A percentile compares a stretch with the other conserved stretches of the same genome.
Conservation (phyloP, 139 green algal genomes). For the Chlamydomonas urium region DNA sequence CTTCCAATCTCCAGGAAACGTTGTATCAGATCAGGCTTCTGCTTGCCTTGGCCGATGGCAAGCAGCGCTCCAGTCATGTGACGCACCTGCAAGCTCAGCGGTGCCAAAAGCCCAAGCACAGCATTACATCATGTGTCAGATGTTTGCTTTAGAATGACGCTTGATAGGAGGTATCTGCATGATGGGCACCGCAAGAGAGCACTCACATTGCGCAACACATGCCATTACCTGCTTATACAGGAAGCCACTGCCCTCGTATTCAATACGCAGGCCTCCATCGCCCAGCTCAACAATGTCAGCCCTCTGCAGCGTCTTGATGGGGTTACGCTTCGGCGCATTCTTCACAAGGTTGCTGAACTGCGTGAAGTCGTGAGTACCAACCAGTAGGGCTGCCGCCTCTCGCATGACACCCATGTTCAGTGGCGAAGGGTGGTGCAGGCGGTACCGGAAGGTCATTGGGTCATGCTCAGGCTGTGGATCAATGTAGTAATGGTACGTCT, state of each 20-base stretch:
- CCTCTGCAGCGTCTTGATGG: slow-evolving; percentile 51
- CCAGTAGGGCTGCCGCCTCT: slow-evolving; percentile 30
- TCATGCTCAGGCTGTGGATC: slow-evolving; percentile 34
- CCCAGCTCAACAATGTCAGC: slow-evolving; percentile 47
- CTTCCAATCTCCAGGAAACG: too few species aligned
- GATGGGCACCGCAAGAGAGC: too few species aligned
- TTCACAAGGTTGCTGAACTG: slow-evolving; percentile 53
- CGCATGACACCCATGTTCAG: slow-evolving; percentile 49
- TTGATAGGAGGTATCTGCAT: too few species aligned
- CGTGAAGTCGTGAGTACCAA: slow-evolving; percentile 71
- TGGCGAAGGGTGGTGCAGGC: slow-evolving; percentile 26
- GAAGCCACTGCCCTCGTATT: slow-evolving; percentile 8
- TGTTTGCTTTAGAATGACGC: too few species aligned
- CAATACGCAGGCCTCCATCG: background rate
- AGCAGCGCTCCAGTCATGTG: slow-evolving; percentile 4
- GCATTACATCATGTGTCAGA: too few species aligned
- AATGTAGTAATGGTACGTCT: slow-evolving; percentile 60
- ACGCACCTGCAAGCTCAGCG: slow-evolving; percentile 12
- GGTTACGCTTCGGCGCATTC: slow-evolving; percentile 31
- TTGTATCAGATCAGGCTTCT: too few species aligned
- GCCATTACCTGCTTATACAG: too few species aligned
- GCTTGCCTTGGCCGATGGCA: background rate
- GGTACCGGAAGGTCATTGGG: slow-evolving; percentile 32
- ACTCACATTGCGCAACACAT: too few species aligned
- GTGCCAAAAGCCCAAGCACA: too few species aligned